Evolutionary conservation across 2,329 filamentous ascomycete genomes (phyloP).

Genomic region (Raffaelea ambrosiae): DNA sequence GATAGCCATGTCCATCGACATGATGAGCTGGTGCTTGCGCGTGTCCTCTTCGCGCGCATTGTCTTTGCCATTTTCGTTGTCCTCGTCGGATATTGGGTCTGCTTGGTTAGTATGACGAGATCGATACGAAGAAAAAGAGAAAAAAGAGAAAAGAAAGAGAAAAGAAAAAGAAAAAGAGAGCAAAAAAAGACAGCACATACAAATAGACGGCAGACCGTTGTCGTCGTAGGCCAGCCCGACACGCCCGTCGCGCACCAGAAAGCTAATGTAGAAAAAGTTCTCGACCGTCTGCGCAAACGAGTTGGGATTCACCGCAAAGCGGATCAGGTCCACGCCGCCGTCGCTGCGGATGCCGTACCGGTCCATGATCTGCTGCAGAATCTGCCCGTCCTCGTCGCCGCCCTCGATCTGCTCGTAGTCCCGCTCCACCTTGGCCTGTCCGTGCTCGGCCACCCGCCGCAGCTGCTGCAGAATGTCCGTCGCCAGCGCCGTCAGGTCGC

Average conservation of each 20-base stretch:
- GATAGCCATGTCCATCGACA: constrained; percentile 75
- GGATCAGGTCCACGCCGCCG: constrained; percentile 69
- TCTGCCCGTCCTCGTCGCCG: constrained; percentile 31
- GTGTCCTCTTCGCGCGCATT: constrained; percentile 7
- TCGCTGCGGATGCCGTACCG: constrained; percentile 56
- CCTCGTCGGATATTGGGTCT: constrained; percentile 36
- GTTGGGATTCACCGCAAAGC: constrained; percentile 80
- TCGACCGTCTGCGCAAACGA: constrained; percentile 95
- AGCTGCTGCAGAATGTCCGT: constrained; percentile 58
- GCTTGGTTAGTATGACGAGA: not conserved
- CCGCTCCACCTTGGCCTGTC: constrained; percentile 35
- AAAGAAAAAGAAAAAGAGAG: not conserved
- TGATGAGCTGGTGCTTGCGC: constrained; percentile 70
- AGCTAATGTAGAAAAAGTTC: constrained; percentile 94
- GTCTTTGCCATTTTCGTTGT: constrained; percentile 28
- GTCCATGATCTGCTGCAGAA: constrained; percentile 36
- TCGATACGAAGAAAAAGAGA: not conserved
- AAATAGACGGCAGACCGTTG: constrained; percentile 65
- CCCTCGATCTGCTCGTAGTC: constrained; percentile 24
- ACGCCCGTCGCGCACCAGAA: constrained; percentile 80
- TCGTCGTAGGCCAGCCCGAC: constrained; percentile 67
- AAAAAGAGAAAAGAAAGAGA: not conserved
- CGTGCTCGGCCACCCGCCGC: constrained; percentile 33
- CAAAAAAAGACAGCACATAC: constrained; percentile 43
- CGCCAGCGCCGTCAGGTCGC: constrained; percentile 72